A percentile compares a stretch with the other conserved stretches of the same genome.
Evolutionary conservation across 2,329 filamentous ascomycete genomes (phyloP).

Genomic region (Nectriaceae sp.): DNA sequence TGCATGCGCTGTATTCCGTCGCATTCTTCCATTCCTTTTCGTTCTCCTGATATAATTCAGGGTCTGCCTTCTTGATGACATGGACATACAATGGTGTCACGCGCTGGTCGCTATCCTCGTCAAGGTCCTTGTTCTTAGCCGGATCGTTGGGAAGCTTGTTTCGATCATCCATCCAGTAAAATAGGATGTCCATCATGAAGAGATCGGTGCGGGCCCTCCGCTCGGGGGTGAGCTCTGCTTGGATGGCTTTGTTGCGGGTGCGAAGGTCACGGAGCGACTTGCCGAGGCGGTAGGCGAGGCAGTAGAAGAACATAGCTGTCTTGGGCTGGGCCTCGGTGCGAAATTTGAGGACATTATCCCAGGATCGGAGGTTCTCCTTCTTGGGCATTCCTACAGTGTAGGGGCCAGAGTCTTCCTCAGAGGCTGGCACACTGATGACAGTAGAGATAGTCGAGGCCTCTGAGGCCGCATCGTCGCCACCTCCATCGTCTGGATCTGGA

Average conservation of each 20-base stretch:
- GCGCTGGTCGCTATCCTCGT: conserved; percentile 1
- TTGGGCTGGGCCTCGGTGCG: conserved; percentile 3
- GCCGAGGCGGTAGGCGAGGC: conserved; percentile 43
- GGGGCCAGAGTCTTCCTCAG: conserved; percentile 9
- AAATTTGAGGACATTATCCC: conserved; percentile 1
- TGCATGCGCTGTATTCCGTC: no score
- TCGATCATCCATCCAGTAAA: conserved; percentile 18
- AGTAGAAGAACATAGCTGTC: conserved; percentile 20
- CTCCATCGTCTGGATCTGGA: not conserved
- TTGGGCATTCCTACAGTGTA: conserved; percentile 19
- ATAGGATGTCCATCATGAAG: conserved; percentile 14
- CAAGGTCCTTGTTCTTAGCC: conserved; percentile 9
- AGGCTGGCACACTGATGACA: conserved; percentile 6
- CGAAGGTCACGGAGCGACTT: conserved; percentile 28
- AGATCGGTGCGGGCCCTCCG: conserved; percentile 11
- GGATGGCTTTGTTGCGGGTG: conserved; percentile 5
- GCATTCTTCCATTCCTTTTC: no score
- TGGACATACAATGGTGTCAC: conserved; percentile 25
- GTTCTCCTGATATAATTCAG: no score
- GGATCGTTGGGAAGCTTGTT: conserved; percentile 17
- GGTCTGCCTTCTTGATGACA: conserved; percentile 36
- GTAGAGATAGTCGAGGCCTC: conserved; percentile 16
- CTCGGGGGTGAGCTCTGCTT: conserved; percentile 9
- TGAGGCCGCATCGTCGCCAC: conserved; percentile 5
- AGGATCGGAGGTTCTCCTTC: conserved; percentile 11